Percentiles rank a stretch among this genome's conserved stretches.
These are phyloP conservation scores for Jamesozyma jinghongensis DNA, from an alignment of 805 yeast species.

Conservation along the genomic window DNA sequence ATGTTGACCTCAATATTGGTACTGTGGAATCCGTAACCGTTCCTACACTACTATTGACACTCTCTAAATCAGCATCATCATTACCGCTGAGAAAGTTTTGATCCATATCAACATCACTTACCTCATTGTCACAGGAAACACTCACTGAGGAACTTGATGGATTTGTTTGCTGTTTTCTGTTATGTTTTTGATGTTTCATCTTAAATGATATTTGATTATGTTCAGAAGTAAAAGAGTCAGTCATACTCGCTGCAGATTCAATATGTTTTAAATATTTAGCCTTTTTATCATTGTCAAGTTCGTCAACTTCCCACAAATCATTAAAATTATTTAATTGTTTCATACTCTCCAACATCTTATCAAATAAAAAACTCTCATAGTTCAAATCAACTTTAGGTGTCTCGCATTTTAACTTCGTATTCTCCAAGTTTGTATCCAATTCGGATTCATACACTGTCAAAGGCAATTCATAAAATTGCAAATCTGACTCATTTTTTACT, in stretches of 20 bases:
- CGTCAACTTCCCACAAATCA: constrained; percentile 3
- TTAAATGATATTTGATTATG: background rate
- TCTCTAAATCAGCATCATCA: constrained; percentile 16
- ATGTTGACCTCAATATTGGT: background rate
- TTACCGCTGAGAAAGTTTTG: constrained; percentile 11
- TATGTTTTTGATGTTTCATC: no score
- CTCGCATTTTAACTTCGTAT: constrained; percentile 7
- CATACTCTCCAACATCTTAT: constrained; percentile 19
- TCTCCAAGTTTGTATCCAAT: constrained; percentile 11
- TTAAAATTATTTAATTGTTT: constrained; percentile 17
- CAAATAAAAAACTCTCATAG: constrained; percentile 9
- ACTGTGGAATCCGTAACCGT: constrained; percentile 10
- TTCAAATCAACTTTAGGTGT: constrained; percentile 6
- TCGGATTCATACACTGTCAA: constrained; percentile 15
- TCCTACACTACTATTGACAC: constrained; percentile 23
- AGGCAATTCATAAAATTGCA: constrained; percentile 18
- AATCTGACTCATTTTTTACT: constrained; percentile 13
- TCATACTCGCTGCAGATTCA: background rate
- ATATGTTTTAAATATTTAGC: no score
- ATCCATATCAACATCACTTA: constrained; percentile 22
- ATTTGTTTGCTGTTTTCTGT: no score
- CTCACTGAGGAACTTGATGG: constrained; percentile 14
- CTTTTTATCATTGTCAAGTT: no score
- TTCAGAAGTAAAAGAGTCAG: background rate
- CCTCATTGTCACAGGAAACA: constrained; percentile 4